Conservation (phyloP, 306 rosid genomes). For the Dalbergia cultrata region DNA sequence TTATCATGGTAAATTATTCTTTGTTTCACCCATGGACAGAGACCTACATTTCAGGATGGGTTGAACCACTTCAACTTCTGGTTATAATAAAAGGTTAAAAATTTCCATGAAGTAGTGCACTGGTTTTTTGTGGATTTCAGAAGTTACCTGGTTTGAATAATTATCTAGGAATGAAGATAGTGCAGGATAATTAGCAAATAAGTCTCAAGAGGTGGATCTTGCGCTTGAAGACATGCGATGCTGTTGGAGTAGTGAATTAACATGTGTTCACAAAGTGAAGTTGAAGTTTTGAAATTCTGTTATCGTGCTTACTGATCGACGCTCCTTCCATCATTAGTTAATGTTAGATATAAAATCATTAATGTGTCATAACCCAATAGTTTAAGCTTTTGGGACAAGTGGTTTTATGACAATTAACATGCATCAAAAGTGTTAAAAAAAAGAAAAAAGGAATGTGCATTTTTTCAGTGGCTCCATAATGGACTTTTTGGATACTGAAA, state of each 20-base stretch:
- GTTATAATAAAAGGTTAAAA: too few relatives aligned
- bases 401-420: neutral
- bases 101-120: neutral
- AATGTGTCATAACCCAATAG: too few relatives aligned
- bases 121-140: neutral
- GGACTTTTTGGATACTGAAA: neutral
- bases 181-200: neutral
- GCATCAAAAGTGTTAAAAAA: slow-evolving; percentile 26
- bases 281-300: slow-evolving; percentile 4
- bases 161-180: neutral
- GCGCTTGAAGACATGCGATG: neutral
- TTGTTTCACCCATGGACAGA: too few relatives aligned
- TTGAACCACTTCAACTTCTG: too few relatives aligned
- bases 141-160: neutral
- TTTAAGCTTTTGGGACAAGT: too few relatives aligned
- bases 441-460: slow-evolving; percentile 6
- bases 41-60: too few relatives aligned
- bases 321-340: neutral
- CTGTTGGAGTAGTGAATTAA: neutral
- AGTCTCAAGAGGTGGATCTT: too few relatives aligned
- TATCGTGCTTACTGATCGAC: neutral
- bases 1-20: too few relatives aligned
- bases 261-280: neutral
- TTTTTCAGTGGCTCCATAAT: slow-evolving; percentile 9
- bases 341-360: too few relatives aligned